These are phyloP conservation scores for Collybiopsis luxurians DNA, from an alignment of 768 basidiomycete species.

Conservation along the genomic window DNA sequence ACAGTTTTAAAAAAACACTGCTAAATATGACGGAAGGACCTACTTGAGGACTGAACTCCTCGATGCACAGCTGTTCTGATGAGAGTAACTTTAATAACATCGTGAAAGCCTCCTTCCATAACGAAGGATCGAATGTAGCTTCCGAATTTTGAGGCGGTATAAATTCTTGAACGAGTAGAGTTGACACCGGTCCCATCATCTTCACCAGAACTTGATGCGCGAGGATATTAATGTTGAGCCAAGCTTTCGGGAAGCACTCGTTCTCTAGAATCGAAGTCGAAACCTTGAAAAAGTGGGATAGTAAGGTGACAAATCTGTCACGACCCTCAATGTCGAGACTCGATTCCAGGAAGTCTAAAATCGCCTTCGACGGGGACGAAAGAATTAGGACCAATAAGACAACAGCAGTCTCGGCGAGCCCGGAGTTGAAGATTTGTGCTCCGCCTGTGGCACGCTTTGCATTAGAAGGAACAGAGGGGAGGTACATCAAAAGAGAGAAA, in stretches of 20 bases:
- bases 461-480: constrained; percentile 48
- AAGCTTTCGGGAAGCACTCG: constrained; percentile 85
- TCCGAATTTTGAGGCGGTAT: constrained; percentile 67
- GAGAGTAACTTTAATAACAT: constrained; percentile 84
- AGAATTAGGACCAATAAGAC: constrained; percentile 81
- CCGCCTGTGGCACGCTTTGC: constrained; percentile 39
- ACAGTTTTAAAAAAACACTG: constrained; percentile 5
- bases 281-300: constrained; percentile 80
- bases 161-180: constrained; percentile 76
- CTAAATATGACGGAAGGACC: constrained; percentile 12
- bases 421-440: constrained; percentile 62
- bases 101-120: constrained; percentile 82
- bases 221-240: constrained; percentile 90
- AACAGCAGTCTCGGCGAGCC: constrained; percentile 81
- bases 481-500: constrained; percentile 72
- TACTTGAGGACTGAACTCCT: constrained; percentile 93
- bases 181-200: constrained; percentile 79
- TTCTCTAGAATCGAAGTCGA: constrained; percentile 78
- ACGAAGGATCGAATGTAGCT: constrained; percentile 63
- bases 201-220: constrained; percentile 87
- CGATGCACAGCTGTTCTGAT: constrained; percentile 89
- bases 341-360: constrained; percentile 75
- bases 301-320: constrained; percentile 67
- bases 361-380: constrained; percentile 74
- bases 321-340: constrained; percentile 87